Conservation (phyloP, 371 early-diverging fungal species). For the Apophysomyces variabilis region DNA sequence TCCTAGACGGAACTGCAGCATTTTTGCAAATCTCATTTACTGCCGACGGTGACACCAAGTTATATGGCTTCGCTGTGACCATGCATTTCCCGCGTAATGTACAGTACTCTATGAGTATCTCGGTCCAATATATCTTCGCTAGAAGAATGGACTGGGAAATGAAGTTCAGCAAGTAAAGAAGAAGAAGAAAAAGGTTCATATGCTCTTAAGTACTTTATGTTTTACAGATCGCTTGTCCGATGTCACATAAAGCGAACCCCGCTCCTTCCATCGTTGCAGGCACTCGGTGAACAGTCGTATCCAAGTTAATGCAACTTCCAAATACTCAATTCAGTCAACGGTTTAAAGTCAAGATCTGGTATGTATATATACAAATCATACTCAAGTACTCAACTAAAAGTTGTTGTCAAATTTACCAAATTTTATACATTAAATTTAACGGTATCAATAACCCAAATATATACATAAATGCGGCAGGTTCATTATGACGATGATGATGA, state of each 20-base stretch:
- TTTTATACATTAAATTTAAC: conserved; percentile 4
- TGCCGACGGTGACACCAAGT: not conserved
- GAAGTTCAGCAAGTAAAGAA: not conserved
- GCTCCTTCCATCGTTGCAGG: too few species aligned
- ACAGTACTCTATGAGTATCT: too few species aligned
- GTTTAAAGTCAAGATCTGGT: too few species aligned
- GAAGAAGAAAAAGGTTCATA: not conserved
- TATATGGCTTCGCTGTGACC: not conserved
- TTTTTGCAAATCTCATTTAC: not conserved
- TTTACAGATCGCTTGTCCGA: too few species aligned
- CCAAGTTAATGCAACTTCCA: too few species aligned
- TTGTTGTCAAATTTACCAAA: not conserved
- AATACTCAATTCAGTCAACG: too few species aligned
- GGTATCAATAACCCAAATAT: conserved; percentile 1
- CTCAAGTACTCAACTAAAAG: not conserved
- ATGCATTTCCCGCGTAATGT: not conserved
- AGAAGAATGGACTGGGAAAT: not conserved
- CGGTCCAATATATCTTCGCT: not conserved
- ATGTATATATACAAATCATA: too few species aligned
- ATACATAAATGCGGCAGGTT: conserved; percentile 5
- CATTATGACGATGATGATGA: conserved; percentile 9
- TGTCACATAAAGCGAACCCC: too few species aligned
- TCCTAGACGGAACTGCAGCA: conserved; percentile 7
- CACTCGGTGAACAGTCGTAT: too few species aligned
- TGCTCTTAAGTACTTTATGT: too few species aligned